Base-by-base conservation (phyloP, 352 stramenopile genomes). In the Globisporangium irregulare region DNA sequence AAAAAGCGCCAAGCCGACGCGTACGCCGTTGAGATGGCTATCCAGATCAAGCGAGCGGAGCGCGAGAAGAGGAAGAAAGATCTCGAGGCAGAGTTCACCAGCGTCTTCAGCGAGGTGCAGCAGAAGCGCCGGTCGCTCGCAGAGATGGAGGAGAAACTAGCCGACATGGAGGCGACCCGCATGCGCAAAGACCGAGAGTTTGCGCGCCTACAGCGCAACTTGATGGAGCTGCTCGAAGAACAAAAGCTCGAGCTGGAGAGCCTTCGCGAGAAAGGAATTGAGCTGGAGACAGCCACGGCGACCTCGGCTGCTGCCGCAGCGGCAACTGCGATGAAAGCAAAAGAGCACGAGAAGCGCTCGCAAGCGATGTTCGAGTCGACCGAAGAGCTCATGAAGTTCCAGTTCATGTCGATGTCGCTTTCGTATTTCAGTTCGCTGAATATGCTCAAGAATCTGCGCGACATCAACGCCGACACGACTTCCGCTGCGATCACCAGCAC, bases 341-440 rank as follows among this genome's bases (percentile, higher is more conserved):
- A 93, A 20, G 92, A 97, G 70, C 91, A 98, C 64, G 93, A 98
- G 71, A 83, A 85, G 69, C 81, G 88, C 22, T 94, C 88, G 8
- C 88, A 94, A 38, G 88, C 89, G 27, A 97, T 98, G 87, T 98
- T 97, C 54, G 82, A 85, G 67, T 96, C 94, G 51, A 98, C 94
- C 0, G 94, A 98, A 64, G 93, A 98, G 74, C 80, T 98, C 54
- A 97, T 98, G 89, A 98, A 98, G 80, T 98, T 98, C 72, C 93
- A 98, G 79, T 98, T 98, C 79, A 98, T 98, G 94, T 96, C 86
- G 24, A 97, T 97, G 94, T 97, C 89, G 9, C 83, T 97, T 9
- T 97, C 81, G 60, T 98, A 98, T 76, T 98, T 98, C 71, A 98
- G 89, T 71, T 97, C 90, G 36, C 77, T 98, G 54, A 98, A 97